Base-by-base conservation (phyloP, 2,329 filamentous ascomycete species). In the Raffaelea ambrosiae region DNA sequence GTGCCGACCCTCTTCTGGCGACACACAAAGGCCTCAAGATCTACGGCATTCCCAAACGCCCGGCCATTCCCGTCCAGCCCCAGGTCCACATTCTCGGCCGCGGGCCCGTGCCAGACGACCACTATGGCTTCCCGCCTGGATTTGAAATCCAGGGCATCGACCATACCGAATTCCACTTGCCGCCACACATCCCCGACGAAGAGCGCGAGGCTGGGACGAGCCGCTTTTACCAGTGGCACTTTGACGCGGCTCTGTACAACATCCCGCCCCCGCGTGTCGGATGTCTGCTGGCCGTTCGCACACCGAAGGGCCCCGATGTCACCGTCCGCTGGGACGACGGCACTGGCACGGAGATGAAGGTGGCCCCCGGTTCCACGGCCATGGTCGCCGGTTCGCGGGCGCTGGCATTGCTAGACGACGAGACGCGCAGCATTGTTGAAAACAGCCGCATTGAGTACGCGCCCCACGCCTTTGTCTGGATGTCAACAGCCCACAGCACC, bases 91-190 rank as follows among this genome's bases (percentile, higher is more conserved):
- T 66, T 41, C 57, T 66, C 21, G 63, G 64, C 2, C 60, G 63
- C 23, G 63, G 64, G 1, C 57, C 58, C 10, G 44, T 65, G n/a
- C 63, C 60, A 0, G 49, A 60, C 8, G 52, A 55, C 20, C 61
- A 66, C 52, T 65, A 61, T 45, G 57, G 63, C 33, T 66, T 66
- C 40, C 64, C 64, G 1, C 58, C 61, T 1, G 63, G 59, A 2
- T 66, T 67, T 48, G 61, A 66, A 50, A 56, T 66, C 42, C 63
- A 66, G 49, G 64, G 63, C 5, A 62, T 65, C 39, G 58, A 65
- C 46, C 63, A 64, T 47, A 53, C 53, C n/a, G 56, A 62, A 21
- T 66, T 65, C 51, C 64, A 67, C 48, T 54, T 64, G 18, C 62
- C 63, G n/a, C 64, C 64, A 7, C 64, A 67, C 42, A 61, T 65